These are phyloP conservation scores for Talaromyces nanjingensis DNA, from an alignment of 495 filamentous ascomycete genomes.

Conservation along the genomic window DNA sequence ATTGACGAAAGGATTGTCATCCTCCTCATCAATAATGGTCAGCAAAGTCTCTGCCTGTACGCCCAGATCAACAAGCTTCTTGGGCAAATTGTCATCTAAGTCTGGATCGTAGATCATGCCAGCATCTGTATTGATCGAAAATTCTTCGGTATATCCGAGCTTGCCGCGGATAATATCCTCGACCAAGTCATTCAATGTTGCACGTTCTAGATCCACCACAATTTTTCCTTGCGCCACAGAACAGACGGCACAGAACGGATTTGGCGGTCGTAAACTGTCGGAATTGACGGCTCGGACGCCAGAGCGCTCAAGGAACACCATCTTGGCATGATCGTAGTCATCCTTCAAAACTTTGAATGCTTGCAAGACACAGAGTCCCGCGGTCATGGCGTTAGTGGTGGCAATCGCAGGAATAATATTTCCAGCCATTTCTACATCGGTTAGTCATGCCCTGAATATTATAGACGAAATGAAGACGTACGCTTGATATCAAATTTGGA, in stretches of 20 bases:
- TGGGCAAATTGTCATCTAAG: slow-evolving; percentile 74
- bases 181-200: slow-evolving; percentile 77
- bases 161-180: slow-evolving; percentile 59
- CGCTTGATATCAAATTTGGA: slow-evolving; percentile 96
- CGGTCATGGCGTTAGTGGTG: slow-evolving; percentile 95
- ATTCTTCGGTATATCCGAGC: slow-evolving; percentile 77
- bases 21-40: slow-evolving; percentile 78
- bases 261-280: slow-evolving; percentile 68
- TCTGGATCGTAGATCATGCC: slow-evolving; percentile 82
- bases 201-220: slow-evolving; percentile 60
- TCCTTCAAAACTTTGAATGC: slow-evolving; percentile 83
- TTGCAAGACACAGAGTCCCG: slow-evolving; percentile 86
- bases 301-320: slow-evolving; percentile 71
- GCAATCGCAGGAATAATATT: slow-evolving; percentile 99
- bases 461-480: slow-evolving; percentile 20
- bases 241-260: slow-evolving; percentile 75
- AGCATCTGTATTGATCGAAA: slow-evolving; percentile 65
- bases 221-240: slow-evolving; percentile 61
- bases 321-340: slow-evolving; percentile 58
- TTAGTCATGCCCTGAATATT: not conserved
- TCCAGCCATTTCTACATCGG: slow-evolving; percentile 75
- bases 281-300: slow-evolving; percentile 66
- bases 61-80: slow-evolving; percentile 74
- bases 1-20: slow-evolving; percentile 75
- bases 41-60: slow-evolving; percentile 66